Percentiles rank a stretch among this genome's conserved stretches.
Evolutionary conservation across 768 basidiomycete species (phyloP).

Genomic region (Pisolithus microcarpus): DNA sequence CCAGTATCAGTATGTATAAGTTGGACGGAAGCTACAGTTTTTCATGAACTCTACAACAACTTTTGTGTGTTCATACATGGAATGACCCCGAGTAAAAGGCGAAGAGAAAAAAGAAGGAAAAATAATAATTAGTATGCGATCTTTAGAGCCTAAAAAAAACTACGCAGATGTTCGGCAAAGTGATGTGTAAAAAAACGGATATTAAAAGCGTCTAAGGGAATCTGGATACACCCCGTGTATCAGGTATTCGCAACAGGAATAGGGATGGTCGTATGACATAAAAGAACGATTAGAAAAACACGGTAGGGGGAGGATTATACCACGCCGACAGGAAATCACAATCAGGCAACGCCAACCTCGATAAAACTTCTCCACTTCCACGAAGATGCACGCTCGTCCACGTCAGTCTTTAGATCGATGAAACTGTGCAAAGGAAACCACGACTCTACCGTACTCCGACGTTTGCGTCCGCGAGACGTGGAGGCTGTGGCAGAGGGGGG

Average conservation of each 20-base stretch:
- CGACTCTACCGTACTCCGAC: constrained; percentile 39
- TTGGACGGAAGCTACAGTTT: no score
- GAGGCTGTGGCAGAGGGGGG: not conserved
- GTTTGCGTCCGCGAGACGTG: constrained; percentile 13
- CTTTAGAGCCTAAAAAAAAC: no score
- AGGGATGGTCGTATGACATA: constrained; percentile 4
- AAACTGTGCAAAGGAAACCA: constrained; percentile 58
- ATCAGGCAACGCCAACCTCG: constrained; percentile 35
- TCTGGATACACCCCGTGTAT: constrained; percentile 5
- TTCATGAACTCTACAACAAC: no score
- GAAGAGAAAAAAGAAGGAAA: no score
- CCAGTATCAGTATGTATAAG: no score
- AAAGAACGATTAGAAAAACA: not conserved
- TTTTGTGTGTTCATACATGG: no score
- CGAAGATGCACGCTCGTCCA: constrained; percentile 22
- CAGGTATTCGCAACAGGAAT: constrained; percentile 7
- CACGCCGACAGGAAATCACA: not conserved
- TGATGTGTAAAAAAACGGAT: no score
- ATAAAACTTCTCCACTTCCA: constrained; percentile 62
- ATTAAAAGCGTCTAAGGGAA: no score
- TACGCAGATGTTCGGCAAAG: no score
- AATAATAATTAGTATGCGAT: no score
- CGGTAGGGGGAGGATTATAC: no score
- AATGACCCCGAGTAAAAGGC: not conserved
- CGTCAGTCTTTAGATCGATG: constrained; percentile 52